phyloP scores from a whole-genome alignment of 352 stramenopile genomes.

The Pythium myriotylum region DNA sequence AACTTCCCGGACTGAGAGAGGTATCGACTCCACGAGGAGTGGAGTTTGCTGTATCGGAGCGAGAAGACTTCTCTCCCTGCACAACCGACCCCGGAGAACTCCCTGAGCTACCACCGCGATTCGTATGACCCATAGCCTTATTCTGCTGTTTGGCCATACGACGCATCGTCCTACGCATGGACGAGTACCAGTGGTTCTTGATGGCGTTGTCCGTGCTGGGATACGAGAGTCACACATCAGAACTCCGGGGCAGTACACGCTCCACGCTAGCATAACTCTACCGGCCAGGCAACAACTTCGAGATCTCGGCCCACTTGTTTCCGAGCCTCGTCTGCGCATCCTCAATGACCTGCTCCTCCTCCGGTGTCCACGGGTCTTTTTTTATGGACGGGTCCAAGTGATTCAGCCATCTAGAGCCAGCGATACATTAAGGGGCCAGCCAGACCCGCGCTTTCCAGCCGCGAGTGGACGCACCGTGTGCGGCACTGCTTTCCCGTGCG shows the following conservation, averaged over 20 bases:
- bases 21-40: no score
- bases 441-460: not conserved
- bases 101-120: not conserved
- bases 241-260: conserved; percentile 1
- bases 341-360: conserved; percentile 92
- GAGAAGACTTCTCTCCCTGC: conserved; percentile 1
- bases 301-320: conserved; percentile 99
- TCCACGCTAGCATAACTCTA: conserved; percentile 23
- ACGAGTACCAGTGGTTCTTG: conserved; percentile 93
- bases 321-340: conserved; percentile 89
- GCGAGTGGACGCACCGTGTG: conserved; percentile 42
- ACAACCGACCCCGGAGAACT: not conserved
- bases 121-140: conserved; percentile 58
- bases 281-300: conserved; percentile 94
- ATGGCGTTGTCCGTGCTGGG: conserved; percentile 86
- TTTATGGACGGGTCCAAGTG: conserved; percentile 87
- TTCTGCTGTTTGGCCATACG: conserved; percentile 88
- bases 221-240: not conserved
- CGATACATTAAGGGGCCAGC: not conserved
- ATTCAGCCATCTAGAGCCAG: conserved; percentile 64
- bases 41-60: not conserved
- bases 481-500: conserved; percentile 86
- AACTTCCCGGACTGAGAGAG: not conserved
- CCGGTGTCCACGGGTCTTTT: conserved; percentile 83
- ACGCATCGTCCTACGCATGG: conserved; percentile 90